Conservation (phyloP, 495 filamentous ascomycete genomes). For the Penicillium antarcticum region DNA sequence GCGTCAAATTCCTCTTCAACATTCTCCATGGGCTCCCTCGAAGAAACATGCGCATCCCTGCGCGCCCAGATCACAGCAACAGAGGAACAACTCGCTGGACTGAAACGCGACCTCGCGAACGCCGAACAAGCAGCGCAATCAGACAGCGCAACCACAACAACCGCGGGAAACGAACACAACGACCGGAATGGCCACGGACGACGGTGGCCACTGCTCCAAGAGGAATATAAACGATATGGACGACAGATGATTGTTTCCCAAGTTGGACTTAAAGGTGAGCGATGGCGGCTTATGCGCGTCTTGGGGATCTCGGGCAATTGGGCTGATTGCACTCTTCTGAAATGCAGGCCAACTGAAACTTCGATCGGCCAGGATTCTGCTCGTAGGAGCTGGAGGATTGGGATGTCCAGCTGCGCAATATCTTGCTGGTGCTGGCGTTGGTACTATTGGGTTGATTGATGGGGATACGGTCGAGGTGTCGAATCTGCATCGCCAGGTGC, state of each 20-base stretch:
- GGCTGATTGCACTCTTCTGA: slow-evolving; percentile 9
- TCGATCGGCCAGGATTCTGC: slow-evolving; percentile 64
- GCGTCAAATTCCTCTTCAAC: not conserved
- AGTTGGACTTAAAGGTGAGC: slow-evolving; percentile 70
- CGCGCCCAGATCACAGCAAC: slow-evolving; percentile 39
- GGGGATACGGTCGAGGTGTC: slow-evolving; percentile 84
- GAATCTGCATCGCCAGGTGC: slow-evolving; percentile 90
- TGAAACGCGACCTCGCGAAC: slow-evolving; percentile 36
- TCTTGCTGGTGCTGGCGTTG: slow-evolving; percentile 81
- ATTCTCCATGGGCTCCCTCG: slow-evolving; percentile 19
- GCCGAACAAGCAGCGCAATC: slow-evolving; percentile 27
- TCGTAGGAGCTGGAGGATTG: slow-evolving; percentile 90
- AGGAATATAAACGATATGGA: slow-evolving; percentile 84
- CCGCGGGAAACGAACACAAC: slow-evolving; percentile 1
- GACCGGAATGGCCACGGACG: slow-evolving; percentile 6
- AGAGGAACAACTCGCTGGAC: slow-evolving; percentile 32
- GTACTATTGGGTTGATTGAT: slow-evolving; percentile 80
- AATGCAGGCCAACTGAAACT: slow-evolving; percentile 72
- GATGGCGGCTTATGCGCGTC: not conserved
- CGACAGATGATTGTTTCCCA: slow-evolving; percentile 89
- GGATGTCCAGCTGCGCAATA: slow-evolving; percentile 92
- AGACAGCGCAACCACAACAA: not conserved
- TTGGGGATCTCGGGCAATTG: not conserved
- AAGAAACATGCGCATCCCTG: slow-evolving; percentile 36
- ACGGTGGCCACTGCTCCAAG: slow-evolving; percentile 59